A percentile compares a stretch with the other conserved stretches of the same genome.
These are phyloP conservation scores for Mrakia blollopis DNA, from an alignment of 768 basidiomycete genomes.

Conservation along the genomic window DNA sequence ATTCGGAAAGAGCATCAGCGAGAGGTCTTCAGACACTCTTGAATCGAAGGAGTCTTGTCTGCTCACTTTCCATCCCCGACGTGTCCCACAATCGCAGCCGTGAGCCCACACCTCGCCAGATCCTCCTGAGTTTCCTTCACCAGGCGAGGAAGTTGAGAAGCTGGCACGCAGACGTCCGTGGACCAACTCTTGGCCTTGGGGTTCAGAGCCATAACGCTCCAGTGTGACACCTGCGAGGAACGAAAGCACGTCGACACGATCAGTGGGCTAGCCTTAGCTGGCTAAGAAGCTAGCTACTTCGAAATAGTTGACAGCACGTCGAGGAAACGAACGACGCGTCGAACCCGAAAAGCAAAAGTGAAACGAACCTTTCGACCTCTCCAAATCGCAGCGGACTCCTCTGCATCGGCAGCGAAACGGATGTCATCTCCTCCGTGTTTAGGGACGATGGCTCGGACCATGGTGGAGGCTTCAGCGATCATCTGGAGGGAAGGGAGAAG, in stretches of 20 bases:
- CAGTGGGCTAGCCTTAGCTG: no score
- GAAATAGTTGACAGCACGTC: no score
- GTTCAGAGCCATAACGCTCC: conserved; percentile 25
- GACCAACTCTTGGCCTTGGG: conserved; percentile 17
- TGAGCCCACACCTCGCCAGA: conserved; percentile 56
- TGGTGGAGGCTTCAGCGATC: conserved; percentile 22
- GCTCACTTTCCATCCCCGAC: conserved; percentile 30
- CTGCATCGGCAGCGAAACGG: conserved; percentile 3
- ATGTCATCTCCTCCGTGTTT: conserved; percentile 27
- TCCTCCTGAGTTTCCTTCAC: conserved; percentile 71
- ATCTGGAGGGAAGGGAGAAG: conserved; percentile 5
- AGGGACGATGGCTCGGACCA: conserved; percentile 27
- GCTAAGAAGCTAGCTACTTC: no score
- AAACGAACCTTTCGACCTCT: conserved; percentile 24
- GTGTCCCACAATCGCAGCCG: conserved; percentile 48
- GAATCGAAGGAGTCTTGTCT: no score
- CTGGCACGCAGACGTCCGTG: conserved; percentile 44
- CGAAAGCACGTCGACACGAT: no score
- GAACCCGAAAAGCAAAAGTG: no score
- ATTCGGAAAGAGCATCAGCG: neutral
- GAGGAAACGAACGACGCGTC: no score
- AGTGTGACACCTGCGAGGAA: conserved; percentile 22
- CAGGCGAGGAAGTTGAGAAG: conserved; percentile 45
- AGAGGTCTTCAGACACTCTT: neutral
- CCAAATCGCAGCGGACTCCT: conserved; percentile 31